phyloP scores from a whole-genome alignment of 2,329 filamentous ascomycete species.

The Epichloe glyceriae region DNA sequence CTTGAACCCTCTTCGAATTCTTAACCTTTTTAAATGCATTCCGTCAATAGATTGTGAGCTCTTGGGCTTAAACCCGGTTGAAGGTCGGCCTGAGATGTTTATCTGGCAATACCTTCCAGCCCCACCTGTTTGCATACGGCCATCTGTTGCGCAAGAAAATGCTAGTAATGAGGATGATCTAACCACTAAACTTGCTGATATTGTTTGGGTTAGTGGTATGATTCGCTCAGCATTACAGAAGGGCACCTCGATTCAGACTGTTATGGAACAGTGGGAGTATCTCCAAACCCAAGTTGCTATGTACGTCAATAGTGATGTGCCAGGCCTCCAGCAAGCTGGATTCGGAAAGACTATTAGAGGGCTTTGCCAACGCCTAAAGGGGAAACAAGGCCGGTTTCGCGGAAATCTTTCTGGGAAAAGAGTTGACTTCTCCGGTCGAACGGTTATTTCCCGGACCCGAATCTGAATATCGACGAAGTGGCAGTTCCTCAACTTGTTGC shows the following conservation, averaged over 20 bases:
- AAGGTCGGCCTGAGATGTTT: conserved; percentile 90
- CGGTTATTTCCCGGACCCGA: conserved; percentile 97
- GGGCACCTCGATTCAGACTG: conserved; percentile 72
- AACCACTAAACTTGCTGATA: conserved; percentile 93
- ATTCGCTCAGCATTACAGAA: conserved; percentile 73
- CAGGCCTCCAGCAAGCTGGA: conserved; percentile 77
- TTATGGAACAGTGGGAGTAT: conserved; percentile 98
- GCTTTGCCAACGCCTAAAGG: conserved; percentile 90
- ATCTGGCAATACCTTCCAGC: conserved; percentile 95
- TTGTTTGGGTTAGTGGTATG: conserved; percentile 81
- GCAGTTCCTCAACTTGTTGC: conserved; percentile 86
- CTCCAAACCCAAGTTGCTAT: conserved; percentile 90
- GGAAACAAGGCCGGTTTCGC: conserved; percentile 93
- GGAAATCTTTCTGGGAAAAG: conserved; percentile 96
- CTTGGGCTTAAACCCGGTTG: conserved; percentile 72
- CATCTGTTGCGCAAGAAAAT: conserved; percentile 84
- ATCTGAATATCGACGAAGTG: conserved; percentile 84
- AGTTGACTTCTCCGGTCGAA: conserved; percentile 95
- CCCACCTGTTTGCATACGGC: conserved; percentile 85
- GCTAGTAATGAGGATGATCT: conserved; percentile 94
- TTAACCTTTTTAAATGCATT: conserved; percentile 87
- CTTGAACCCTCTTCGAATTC: conserved; percentile 73
- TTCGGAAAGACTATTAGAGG: conserved; percentile 83
- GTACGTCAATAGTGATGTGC: conserved; percentile 95
- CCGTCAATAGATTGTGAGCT: conserved; percentile 78